Percentiles rank a stretch among this genome's conserved stretches.
These are phyloP conservation scores for Aspergillus ochraceus DNA, from an alignment of 2,329 filamentous ascomycete genomes.

Conservation along the genomic window DNA sequence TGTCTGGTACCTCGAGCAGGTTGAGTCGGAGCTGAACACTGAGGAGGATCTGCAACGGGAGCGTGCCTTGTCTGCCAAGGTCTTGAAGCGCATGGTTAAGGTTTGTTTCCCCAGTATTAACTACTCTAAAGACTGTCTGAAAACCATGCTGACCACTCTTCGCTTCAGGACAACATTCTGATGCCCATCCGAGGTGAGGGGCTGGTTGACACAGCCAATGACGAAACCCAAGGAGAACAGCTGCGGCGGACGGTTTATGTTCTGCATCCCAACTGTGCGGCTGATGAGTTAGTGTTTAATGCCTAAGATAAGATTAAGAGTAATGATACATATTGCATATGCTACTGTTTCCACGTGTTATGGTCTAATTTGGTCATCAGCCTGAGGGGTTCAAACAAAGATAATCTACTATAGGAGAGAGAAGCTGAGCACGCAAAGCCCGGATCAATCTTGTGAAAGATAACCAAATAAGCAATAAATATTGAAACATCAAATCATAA, in stretches of 20 bases:
- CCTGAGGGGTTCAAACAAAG: too few species aligned
- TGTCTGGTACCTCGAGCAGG: constrained; percentile 89
- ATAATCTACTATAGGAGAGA: too few species aligned
- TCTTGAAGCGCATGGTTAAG: constrained; percentile 95
- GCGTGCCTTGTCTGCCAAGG: constrained; percentile 72
- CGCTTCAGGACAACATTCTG: constrained; percentile 55
- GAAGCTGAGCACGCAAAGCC: too few species aligned
- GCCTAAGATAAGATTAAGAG: neutral
- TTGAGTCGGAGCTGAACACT: constrained; percentile 75
- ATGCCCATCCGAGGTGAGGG: constrained; percentile 75
- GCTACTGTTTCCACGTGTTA: neutral
- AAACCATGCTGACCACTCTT: neutral
- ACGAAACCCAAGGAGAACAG: constrained; percentile 37
- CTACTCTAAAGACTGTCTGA: neutral
- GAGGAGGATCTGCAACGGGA: constrained; percentile 81
- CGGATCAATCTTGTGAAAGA: too few species aligned
- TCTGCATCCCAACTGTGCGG: constrained; percentile 87
- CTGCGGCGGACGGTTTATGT: constrained; percentile 70
- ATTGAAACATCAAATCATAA: too few species aligned
- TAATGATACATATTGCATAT: neutral
- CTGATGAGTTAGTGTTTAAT: constrained; percentile 56
- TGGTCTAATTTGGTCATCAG: too few species aligned
- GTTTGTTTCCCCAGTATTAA: constrained; percentile 50
- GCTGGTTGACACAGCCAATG: constrained; percentile 73
- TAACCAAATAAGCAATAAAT: too few species aligned